Base-by-base conservation (phyloP, 164 flowering plant species). In the Aristolochia californica region DNA sequence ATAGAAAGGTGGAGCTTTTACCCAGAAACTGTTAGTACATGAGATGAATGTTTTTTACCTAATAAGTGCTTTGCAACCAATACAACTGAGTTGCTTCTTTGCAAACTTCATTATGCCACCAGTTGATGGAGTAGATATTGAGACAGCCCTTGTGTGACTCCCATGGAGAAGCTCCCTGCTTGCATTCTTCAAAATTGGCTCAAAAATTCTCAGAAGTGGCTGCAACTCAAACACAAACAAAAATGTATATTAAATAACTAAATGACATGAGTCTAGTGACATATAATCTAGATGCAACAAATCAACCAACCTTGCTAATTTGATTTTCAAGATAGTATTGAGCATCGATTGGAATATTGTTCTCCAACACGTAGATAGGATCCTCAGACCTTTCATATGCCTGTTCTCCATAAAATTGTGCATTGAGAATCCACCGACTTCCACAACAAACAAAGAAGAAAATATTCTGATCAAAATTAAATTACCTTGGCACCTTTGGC, bases 301-400 rank as follows among this genome's bases (percentile, higher is more conserved):
- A 14, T 52, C 30, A 34, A 71, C 75, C 55, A 50, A 85, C 99
- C 93, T 90, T 90, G 74, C 83, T 83, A 64, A 94, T 85, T 68
- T 90, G 99, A 74, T 87, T 94, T 54, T 90, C 93, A 47, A 87
- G 91, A 74, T 94, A 94, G 69, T 94, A 90, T 1, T 90, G 80
- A 53, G 95, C 79, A 63, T 94, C 97, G 60, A 94, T 94, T 22
- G 99, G 97, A 65, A 94, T 87, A 78, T 84, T 94, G 62, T 90
- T 85, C 67, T 94, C 97, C 28, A 94, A 75, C 57, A 90, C 99
- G 75, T 78, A 94, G 58, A 94, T 94, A 59, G 99, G 99, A 70
- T 94, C 99, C 78, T 94, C 97, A 40, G 99, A 94, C 72, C 52
- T 84, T 72, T 90, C 99, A 74, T 88, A 90, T 53, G 96, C 99